Base-by-base conservation (phyloP, 1,139 yeast genomes). In the Zygotorulaspora mrakii region DNA sequence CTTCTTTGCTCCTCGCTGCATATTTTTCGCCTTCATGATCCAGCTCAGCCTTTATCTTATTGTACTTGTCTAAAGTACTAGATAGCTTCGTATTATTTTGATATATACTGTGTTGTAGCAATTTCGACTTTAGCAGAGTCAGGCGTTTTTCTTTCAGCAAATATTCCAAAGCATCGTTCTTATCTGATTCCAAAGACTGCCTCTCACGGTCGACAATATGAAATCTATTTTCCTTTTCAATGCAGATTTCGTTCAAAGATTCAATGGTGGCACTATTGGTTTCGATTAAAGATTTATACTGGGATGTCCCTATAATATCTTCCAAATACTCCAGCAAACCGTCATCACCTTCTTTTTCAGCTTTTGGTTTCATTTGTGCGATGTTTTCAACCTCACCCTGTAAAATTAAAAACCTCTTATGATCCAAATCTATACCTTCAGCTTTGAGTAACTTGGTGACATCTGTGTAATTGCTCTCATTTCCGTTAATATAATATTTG, bases 321-420 rank as follows among this genome's bases (percentile, higher is more conserved):
- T 94, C 99, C 46, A 94, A 67, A 60, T 91, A 94, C 57, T 94
- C 99, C 34, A 94, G 65, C 24, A 94, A 68, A 0, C 99, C 99
- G 59, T 91, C 98, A 53, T 91, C 98, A 50, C 79, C 79, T 42
- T 88, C 96, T 38, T 73, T 77, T 55, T 91, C 97, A 0, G 96
- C 97, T 58, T 91, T 91, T 7, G 98, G 85, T 58, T 89, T 89
- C 99, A 94, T 94, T 62, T 91, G 97, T 0, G 98, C 96, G 58
- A 94, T 94, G 43, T 91, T 83, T 65, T 94, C 99, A 27, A 94
- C 98, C 62, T 94, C 99, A 55, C 99, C 99, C 65, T 94, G 99
- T 32, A 94, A 69, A 57, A 94, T 94, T 52, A 94, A 71, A 55
- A 94, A 94, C 52, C 99, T 71, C 58, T 94, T 91, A 62, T 94